These are phyloP conservation scores for Leucaena leucocephala DNA, from an alignment of 306 rosid species.

Conservation along the genomic window DNA sequence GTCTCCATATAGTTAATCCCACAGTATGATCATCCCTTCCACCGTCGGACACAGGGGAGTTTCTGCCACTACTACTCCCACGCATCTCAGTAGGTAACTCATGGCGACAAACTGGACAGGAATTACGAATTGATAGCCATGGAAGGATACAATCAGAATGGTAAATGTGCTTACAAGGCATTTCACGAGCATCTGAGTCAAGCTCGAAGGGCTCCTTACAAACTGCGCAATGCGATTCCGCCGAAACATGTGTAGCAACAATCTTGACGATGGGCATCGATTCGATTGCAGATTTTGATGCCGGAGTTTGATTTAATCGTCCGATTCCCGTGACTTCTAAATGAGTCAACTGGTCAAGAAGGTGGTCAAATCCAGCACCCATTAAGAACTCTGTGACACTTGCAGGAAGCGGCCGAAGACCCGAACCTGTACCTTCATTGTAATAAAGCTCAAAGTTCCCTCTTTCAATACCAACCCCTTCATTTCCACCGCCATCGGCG, in stretches of 20 bases:
- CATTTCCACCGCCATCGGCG: conserved; percentile 40
- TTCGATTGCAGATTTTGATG: conserved; percentile 68
- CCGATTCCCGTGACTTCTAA: conserved; percentile 52
- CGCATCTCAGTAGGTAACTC: conserved; percentile 61
- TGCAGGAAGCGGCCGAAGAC: conserved; percentile 62
- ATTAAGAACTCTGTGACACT: conserved; percentile 61
- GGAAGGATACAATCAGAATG: conserved; percentile 71
- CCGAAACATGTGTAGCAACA: conserved; percentile 43
- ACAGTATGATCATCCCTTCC: conserved; percentile 51
- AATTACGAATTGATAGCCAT: conserved; percentile 70
- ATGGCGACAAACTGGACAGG: conserved; percentile 76
- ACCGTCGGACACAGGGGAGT: conserved; percentile 39
- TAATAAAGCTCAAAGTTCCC: conserved; percentile 65
- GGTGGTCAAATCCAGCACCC: conserved; percentile 72
- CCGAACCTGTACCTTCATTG: conserved; percentile 63
- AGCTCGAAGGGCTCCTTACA: conserved; percentile 65
- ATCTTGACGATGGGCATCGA: conserved; percentile 68
- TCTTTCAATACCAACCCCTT: conserved; percentile 48
- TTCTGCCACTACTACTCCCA: conserved; percentile 46
- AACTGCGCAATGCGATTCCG: conserved; percentile 70
- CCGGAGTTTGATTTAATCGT: conserved; percentile 59
- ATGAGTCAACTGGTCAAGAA: conserved; percentile 62
- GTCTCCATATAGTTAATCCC: conserved; percentile 77
- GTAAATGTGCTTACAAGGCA: conserved; percentile 80
- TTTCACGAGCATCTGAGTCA: conserved; percentile 68